Percentiles rank a stretch among this genome's conserved stretches.
Evolutionary conservation across 805 yeast genomes (phyloP).

Genomic region (Spathaspora sp.): DNA sequence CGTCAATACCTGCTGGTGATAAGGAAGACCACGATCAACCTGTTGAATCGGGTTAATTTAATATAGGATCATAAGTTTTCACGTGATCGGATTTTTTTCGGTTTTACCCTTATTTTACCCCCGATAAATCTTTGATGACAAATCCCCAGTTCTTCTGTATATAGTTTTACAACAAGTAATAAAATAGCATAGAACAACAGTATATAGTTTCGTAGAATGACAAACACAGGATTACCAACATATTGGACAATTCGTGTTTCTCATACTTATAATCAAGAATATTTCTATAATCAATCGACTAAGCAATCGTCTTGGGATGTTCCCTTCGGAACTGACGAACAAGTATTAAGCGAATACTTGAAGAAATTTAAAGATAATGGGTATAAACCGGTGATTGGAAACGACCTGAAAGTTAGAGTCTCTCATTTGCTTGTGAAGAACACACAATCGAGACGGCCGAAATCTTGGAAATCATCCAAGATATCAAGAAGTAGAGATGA

Average conservation of each 20-base stretch:
- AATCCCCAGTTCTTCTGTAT: too few relatives aligned
- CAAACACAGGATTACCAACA: conserved; percentile 72
- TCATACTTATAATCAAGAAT: conserved; percentile 78
- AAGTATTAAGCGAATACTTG: conserved; percentile 54
- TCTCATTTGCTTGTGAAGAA: conserved; percentile 84
- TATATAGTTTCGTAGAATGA: not conserved
- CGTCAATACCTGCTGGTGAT: too few relatives aligned
- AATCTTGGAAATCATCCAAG: conserved; percentile 79
- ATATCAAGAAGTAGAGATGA: conserved; percentile 82
- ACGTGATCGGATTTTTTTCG: too few relatives aligned
- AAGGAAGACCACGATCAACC: too few relatives aligned
- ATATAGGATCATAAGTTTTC: too few relatives aligned
- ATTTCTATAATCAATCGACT: conserved; percentile 68
- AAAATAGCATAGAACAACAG: too few relatives aligned
- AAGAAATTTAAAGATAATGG: conserved; percentile 29
- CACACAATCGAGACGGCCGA: conserved; percentile 78
- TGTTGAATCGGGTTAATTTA: too few relatives aligned
- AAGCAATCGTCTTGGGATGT: conserved; percentile 86
- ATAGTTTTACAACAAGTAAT: too few relatives aligned
- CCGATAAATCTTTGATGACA: too few relatives aligned
- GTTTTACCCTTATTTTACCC: too few relatives aligned
- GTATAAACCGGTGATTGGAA: conserved; percentile 43
- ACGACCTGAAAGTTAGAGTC: conserved; percentile 64
- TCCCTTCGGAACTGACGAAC: conserved; percentile 76
- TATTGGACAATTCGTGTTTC: conserved; percentile 83